Evolutionary conservation across 2,329 filamentous ascomycete species (phyloP).

Genomic region (Microsporum ferrugineum): DNA sequence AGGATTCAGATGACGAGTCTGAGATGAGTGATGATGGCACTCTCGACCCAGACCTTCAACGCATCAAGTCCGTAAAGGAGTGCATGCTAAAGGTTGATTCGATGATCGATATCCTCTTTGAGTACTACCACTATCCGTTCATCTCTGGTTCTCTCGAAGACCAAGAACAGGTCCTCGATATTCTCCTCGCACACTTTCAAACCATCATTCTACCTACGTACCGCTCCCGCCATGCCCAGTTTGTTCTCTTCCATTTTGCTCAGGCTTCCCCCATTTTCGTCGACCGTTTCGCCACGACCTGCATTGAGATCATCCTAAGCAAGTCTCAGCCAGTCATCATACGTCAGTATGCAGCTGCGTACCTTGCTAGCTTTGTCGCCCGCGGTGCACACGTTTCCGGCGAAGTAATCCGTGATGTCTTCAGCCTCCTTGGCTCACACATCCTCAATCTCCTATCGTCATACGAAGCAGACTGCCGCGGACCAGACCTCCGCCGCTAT

Average conservation of each 20-base stretch:
- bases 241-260: slow-evolving; percentile 89
- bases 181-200: slow-evolving; percentile 73
- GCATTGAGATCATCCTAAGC: slow-evolving; percentile 61
- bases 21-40: slow-evolving; percentile 51
- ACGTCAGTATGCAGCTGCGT: slow-evolving; percentile 77
- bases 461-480: slow-evolving; percentile 63
- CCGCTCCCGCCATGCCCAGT: slow-evolving; percentile 86
- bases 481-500: slow-evolving; percentile 75
- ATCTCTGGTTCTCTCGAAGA: slow-evolving; percentile 54
- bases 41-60: slow-evolving; percentile 34
- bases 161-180: slow-evolving; percentile 62
- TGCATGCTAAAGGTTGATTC: slow-evolving; percentile 86
- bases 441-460: slow-evolving; percentile 62
- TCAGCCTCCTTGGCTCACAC: slow-evolving; percentile 64
- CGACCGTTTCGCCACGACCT: slow-evolving; percentile 69
- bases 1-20: slow-evolving; percentile 43
- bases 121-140: slow-evolving; percentile 66
- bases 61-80: slow-evolving; percentile 60
- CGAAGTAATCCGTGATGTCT: slow-evolving; percentile 68
- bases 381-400: slow-evolving; percentile 71
- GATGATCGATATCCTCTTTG: slow-evolving; percentile 78
- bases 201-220: slow-evolving; percentile 82
- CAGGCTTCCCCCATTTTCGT: slow-evolving; percentile 68
- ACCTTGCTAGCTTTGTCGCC: slow-evolving; percentile 88
- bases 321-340: slow-evolving; percentile 57